Base-by-base conservation (phyloP, 2,329 filamentous ascomycete genomes). In the Aureobasidium melanogenum region DNA sequence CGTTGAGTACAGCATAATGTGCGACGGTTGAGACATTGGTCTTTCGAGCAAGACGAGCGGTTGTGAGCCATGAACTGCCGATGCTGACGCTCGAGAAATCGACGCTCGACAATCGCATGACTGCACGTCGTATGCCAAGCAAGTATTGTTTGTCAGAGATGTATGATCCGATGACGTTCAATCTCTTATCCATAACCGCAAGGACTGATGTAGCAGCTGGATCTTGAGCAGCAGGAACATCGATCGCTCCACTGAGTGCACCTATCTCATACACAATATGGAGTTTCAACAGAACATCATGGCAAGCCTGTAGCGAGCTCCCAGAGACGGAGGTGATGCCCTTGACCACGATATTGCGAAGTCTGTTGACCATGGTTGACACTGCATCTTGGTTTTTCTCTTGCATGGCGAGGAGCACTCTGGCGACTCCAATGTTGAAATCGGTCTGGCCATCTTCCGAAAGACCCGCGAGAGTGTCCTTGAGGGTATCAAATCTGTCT, bases 61-160 rank as follows among this genome's bases (percentile, higher is more conserved):
- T 96, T 1, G 86, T 85, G 2, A 97, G 78, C 93, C 93, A 99
- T 10, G 90, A 80, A 0, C 87, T 84, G 3, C 92, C 93, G 65
- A 95, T 85, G 65, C 96, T 89, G 1, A 84, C 77, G 64, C 88
- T 82, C 2, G 80, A 82, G 67, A 90, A 94, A 30, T 81, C 71
- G 52, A 80, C 73, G 68, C 51, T 55, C 9, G 62, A 58, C 61
- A 95, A 73, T 66, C 92, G 85, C 90, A 99, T 96, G 0, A 88
- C 84, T 26, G 94, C 93, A 66, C 94, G 83, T 61, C 92, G 85
- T 43, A 97, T 81, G 1, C 91, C 89, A 30, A 99, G 79, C 10
- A 99, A 76, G 70, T 96, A 97, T 71, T 97, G 93, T 72, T 99
- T 99, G 71, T 99, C 92, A 57, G 86, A 84, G 39, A 92, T 87